Evolutionary conservation across 2,329 filamentous ascomycete species (phyloP).

Genomic region (Ustulina deusta): DNA sequence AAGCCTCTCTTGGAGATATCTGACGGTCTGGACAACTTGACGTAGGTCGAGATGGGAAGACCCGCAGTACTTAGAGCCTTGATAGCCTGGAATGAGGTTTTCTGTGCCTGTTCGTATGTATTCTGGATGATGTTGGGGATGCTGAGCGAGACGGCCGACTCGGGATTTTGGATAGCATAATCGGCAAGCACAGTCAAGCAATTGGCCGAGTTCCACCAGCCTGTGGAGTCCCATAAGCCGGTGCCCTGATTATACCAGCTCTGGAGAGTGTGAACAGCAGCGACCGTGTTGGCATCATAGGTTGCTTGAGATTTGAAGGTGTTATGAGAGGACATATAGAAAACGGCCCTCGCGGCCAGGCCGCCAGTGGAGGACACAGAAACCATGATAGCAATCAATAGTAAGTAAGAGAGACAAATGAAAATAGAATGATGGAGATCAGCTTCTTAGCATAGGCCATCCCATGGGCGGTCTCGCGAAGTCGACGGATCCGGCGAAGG

Average conservation of each 20-base stretch:
- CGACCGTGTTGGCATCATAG: conserved; percentile 46
- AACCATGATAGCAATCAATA: conserved; percentile 48
- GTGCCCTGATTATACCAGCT: conserved; percentile 64
- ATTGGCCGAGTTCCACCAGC: conserved; percentile 74
- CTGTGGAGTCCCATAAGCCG: conserved; percentile 67
- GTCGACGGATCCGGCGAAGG: conserved; percentile 4
- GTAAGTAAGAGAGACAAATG: conserved; percentile 8
- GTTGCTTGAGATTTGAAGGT: conserved; percentile 40
- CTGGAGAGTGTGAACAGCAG: conserved; percentile 56
- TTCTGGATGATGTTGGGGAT: conserved; percentile 50
- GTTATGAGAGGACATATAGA: conserved; percentile 49
- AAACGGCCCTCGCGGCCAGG: conserved; percentile 48
- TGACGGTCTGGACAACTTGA: conserved; percentile 42
- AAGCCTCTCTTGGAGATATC: conserved; percentile 52
- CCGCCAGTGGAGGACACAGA: conserved; percentile 48
- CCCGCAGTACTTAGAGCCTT: conserved; percentile 44
- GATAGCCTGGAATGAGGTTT: conserved; percentile 45
- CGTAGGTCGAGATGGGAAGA: conserved; percentile 48
- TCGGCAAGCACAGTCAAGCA: conserved; percentile 59
- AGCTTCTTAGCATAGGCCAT: conserved; percentile 15
- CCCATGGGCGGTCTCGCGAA: conserved; percentile 31
- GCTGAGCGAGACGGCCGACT: conserved; percentile 36
- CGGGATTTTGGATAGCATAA: conserved; percentile 35
- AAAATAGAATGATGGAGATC: conserved; percentile 33
- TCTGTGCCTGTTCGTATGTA: conserved; percentile 50